Evolutionary conservation across 139 green algal species (phyloP).

Genomic region (Chlorella sorokiniana): DNA sequence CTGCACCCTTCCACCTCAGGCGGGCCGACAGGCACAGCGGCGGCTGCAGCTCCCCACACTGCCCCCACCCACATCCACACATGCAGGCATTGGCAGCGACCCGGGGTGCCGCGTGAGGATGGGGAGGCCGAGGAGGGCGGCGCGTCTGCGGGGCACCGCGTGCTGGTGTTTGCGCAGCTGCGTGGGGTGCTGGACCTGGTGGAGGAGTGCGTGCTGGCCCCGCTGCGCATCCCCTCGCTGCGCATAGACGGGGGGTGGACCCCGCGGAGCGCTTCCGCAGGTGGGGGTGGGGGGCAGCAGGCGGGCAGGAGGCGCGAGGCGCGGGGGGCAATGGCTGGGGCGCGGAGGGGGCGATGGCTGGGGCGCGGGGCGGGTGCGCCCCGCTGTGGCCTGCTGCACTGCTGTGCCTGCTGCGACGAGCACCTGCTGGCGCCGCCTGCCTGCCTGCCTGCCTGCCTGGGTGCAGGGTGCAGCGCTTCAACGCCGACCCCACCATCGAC

Average conservation of each 20-base stretch:
- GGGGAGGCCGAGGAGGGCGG: background rate
- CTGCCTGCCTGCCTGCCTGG: background rate
- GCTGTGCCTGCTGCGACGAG: background rate
- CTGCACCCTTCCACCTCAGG: background rate
- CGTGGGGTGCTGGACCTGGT: conserved; percentile 90
- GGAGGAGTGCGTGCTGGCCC: conserved; percentile 70
- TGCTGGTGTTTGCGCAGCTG: conserved; percentile 97
- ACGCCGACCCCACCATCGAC: conserved; percentile 95
- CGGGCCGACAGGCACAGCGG: background rate
- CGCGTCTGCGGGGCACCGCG: conserved; percentile 64
- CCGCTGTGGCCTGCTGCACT: background rate
- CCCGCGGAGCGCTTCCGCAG: conserved; percentile 69
- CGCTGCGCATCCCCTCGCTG: conserved; percentile 78
- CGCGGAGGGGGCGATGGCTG: background rate
- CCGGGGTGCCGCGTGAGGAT: background rate
- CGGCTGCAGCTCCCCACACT: too few species aligned
- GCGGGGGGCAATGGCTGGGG: background rate
- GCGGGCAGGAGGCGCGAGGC: background rate
- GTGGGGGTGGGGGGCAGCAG: background rate
- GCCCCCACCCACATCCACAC: too few species aligned
- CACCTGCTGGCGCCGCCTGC: background rate
- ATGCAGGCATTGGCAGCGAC: conserved; percentile 61
- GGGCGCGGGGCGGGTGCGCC: background rate
- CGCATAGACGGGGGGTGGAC: conserved; percentile 92
- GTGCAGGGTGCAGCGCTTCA: conserved; percentile 87